phyloP scores from a whole-genome alignment of 495 filamentous ascomycete species.

The Delitschia confertaspora region DNA sequence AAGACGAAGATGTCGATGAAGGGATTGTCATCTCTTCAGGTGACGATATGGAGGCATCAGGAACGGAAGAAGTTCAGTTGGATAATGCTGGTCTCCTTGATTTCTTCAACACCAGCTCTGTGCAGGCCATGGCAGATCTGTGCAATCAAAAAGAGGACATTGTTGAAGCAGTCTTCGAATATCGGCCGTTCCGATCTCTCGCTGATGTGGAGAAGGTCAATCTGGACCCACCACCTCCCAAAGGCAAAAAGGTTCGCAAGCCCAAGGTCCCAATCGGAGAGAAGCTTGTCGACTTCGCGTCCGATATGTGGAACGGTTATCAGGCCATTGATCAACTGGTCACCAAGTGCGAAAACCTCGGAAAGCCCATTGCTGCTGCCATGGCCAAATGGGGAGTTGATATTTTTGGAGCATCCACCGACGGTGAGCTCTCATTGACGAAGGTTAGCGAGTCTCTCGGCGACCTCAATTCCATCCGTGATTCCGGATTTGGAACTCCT shows the following conservation, averaged over 20 bases:
- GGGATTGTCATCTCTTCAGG: conserved; percentile 26
- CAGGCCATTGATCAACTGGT: conserved; percentile 76
- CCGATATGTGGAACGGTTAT: conserved; percentile 64
- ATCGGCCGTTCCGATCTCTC: conserved; percentile 60
- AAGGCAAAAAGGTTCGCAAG: conserved; percentile 36
- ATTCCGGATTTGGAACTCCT: conserved; percentile 71
- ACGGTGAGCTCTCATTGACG: conserved; percentile 61
- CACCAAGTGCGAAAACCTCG: conserved; percentile 57
- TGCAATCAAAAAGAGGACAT: conserved; percentile 58
- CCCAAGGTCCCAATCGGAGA: conserved; percentile 52
- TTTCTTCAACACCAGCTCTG: conserved; percentile 74
- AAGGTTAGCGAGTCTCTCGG: conserved; percentile 41
- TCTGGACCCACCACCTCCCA: conserved; percentile 40
- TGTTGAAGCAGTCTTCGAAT: conserved; percentile 54
- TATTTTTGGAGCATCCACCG: conserved; percentile 52
- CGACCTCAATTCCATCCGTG: conserved; percentile 36
- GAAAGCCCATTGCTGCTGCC: conserved; percentile 54
- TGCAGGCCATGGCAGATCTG: conserved; percentile 66
- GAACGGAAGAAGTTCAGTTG: conserved; percentile 34
- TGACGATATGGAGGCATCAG: conserved; percentile 49
- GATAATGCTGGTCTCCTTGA: conserved; percentile 55
- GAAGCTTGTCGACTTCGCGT: conserved; percentile 60
- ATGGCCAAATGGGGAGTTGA: conserved; percentile 76
- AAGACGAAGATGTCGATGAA: conserved; percentile 17
- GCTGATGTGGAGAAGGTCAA: conserved; percentile 55